These are phyloP conservation scores for Schizosaccharomyces octosporus DNA, from an alignment of 805 yeast genomes.

Conservation along the genomic window DNA sequence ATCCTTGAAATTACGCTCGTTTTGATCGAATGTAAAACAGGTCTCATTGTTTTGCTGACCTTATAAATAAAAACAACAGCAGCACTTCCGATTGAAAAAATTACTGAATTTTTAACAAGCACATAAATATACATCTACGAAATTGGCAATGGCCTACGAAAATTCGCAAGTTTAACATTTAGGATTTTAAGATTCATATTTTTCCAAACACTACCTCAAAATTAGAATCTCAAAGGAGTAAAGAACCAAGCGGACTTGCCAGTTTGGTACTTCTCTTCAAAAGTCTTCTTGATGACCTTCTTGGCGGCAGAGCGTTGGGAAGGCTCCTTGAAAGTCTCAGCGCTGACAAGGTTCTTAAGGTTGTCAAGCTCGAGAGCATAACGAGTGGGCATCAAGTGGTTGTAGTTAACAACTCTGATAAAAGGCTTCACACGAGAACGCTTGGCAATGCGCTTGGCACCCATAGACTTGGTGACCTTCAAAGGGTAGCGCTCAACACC, in stretches of 20 bases:
- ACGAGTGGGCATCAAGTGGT: conserved; percentile 99
- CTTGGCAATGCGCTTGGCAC: conserved; percentile 88
- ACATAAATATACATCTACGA: background rate
- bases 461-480: conserved; percentile 85
- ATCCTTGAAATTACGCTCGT: no score
- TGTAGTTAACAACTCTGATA: conserved; percentile 96
- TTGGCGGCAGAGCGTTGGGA: conserved; percentile 96
- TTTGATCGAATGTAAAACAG: no score
- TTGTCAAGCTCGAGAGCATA: conserved; percentile 92
- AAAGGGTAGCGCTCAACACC: conserved; percentile 97
- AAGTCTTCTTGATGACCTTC: conserved; percentile 95
- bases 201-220: background rate
- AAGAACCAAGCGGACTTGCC: conserved; percentile 99
- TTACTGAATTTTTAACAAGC: no score
- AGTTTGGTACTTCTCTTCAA: conserved; percentile 96
- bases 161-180: background rate
- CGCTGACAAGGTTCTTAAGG: conserved; percentile 71
- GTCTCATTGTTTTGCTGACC: no score
- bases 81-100: no score
- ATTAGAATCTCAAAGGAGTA: conserved; percentile 83
- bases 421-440: conserved; percentile 95
- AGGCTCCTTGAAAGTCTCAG: conserved; percentile 92
- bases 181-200: no score
- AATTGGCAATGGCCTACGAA: background rate
- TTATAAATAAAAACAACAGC: no score